phyloP scores from a whole-genome alignment of 805 yeast species.

The Cyberlindnera maritima region DNA sequence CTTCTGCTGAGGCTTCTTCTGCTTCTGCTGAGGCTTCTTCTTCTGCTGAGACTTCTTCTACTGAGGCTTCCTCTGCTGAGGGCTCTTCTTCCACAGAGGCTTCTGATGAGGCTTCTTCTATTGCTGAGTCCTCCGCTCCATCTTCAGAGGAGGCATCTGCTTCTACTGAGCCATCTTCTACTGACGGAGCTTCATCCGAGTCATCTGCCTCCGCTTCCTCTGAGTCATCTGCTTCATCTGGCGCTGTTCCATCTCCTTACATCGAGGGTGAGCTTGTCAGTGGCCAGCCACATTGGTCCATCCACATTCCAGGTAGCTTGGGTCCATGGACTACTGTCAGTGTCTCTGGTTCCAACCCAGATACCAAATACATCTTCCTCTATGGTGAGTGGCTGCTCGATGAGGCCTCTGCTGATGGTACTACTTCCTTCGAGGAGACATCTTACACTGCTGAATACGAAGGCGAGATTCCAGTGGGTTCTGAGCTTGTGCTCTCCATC shows the following conservation, averaged over 20 bases:
- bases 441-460: slow-evolving; percentile 13
- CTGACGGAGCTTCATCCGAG: neutral
- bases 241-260: slow-evolving; percentile 12
- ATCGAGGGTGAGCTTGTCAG: slow-evolving; percentile 19
- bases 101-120: neutral
- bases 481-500: slow-evolving; percentile 11
- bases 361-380: slow-evolving; percentile 16
- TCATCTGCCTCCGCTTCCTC: slow-evolving; percentile 6
- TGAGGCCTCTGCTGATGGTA: slow-evolving; percentile 7
- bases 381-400: slow-evolving; percentile 13
- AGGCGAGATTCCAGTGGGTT: slow-evolving; percentile 4
- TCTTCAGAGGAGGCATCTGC: slow-evolving; percentile 1
- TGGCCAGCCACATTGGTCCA: slow-evolving; percentile 24
- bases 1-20: neutral
- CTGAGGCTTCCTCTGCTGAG: neutral
- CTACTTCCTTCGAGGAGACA: slow-evolving; percentile 1
- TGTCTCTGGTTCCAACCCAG: slow-evolving; percentile 17
- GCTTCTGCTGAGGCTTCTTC: neutral
- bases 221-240: slow-evolving; percentile 10
- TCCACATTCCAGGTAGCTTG: slow-evolving; percentile 19
- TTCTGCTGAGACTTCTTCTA: neutral
- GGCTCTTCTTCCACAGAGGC: neutral
- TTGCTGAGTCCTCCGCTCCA: neutral
- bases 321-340: slow-evolving; percentile 21
- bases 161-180: slow-evolving; percentile 5